Base-by-base conservation (phyloP, 192 early-diverging fungal genomes). In the Linnemannia zychae region DNA sequence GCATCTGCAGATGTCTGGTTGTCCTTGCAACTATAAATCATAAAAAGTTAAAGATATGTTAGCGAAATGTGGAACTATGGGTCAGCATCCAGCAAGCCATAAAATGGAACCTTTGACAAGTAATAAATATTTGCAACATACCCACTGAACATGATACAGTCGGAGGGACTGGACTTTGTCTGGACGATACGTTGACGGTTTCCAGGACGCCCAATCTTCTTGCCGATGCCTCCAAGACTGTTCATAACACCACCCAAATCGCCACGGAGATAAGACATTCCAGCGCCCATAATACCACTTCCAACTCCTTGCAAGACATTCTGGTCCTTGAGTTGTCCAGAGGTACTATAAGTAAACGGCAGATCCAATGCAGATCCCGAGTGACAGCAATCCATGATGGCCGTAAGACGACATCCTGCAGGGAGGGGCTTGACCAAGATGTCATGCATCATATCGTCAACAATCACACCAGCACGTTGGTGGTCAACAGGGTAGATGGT, bases 361-460 rank as follows among this genome's bases (percentile, higher is more conserved):
- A 97, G 87, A 84, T 97, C 96, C 46, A 97, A 88, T 0, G 92
- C 95, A 1, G 96, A 93, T 24, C 95, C 96, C 47, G 94, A 95
- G 78, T 97, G 95, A 80, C 96, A 97, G 70, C 94, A 96, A 85
- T 97, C 96, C 86, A 95, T 96, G 49, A 97, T 92, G 0, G 92
- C 95, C 1, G 96, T 97, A 78, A 97, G 80, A 31, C 95, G 92
- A 65, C 91, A 93, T 36, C 96, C 88, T 49, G 79, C 34, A 18
- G 90, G 91, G 31, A 96, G 89, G 13, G 93, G 92, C 17, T 90
- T 88, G 28, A 96, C 94, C 92, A 96, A 90, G 38, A 95, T 88
- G 1, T 88, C 87, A 80, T 96, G 94, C 93, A 96, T 90, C 75
- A 84, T 78, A 86, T 97, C 94, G 81, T 97, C 96, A 46, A 93